Evolutionary conservation across 1,139 yeast species (phyloP).

Genomic region (Saccharomyces hybrid): DNA sequence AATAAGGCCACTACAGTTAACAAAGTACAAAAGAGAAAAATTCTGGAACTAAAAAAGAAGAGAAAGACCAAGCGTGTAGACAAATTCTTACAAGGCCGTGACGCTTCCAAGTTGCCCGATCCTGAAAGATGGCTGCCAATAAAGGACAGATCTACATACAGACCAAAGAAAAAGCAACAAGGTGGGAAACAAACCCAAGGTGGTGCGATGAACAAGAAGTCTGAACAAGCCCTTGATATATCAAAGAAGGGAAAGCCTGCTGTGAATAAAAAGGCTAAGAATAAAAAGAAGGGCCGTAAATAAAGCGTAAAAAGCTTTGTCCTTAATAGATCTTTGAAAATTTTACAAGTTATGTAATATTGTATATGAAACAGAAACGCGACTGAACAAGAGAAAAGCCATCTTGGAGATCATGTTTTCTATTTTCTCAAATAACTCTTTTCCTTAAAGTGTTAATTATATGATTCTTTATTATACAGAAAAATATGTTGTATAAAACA

Average conservation of each 20-base stretch:
- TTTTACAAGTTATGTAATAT: conserved; percentile 2
- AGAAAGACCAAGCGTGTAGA: conserved; percentile 36
- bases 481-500: neutral
- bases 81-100: conserved; percentile 39
- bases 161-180: conserved; percentile 56
- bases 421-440: neutral
- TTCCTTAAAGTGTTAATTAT: neutral
- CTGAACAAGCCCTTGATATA: conserved; percentile 38
- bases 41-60: conserved; percentile 30
- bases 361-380: neutral
- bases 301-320: conserved; percentile 5
- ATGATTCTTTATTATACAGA: neutral
- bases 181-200: conserved; percentile 54
- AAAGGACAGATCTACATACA: conserved; percentile 76
- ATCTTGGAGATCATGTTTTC: conserved; percentile 4
- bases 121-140: conserved; percentile 87
- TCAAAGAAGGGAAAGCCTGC: conserved; percentile 36
- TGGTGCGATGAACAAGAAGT: conserved; percentile 52
- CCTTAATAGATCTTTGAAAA: conserved; percentile 2
- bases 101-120: conserved; percentile 38
- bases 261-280: conserved; percentile 27
- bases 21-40: conserved; percentile 23
- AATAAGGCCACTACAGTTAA: conserved; percentile 12
- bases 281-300: conserved; percentile 31
- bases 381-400: neutral